Evolutionary conservation across 345 rosid genomes (phyloP).

Genomic region (Brassica incana): DNA sequence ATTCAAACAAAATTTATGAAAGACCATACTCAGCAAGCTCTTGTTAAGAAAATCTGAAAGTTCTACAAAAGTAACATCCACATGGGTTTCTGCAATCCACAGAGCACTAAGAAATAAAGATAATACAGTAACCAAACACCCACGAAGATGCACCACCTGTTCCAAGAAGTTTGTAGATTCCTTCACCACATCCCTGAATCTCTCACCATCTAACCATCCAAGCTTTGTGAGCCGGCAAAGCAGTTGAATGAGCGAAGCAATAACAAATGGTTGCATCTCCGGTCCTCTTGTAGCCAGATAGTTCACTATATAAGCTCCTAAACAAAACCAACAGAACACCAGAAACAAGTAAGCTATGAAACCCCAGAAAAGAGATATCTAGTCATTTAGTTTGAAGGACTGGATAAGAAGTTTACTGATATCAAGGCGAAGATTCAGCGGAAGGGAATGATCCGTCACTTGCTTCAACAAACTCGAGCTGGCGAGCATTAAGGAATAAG

Average conservation of each 20-base stretch:
- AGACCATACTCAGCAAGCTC: conserved; percentile 24
- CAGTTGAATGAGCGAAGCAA: conserved; percentile 82
- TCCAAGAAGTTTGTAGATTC: conserved; percentile 84
- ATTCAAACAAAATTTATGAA: conserved; percentile 25
- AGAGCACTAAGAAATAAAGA: conserved; percentile 24
- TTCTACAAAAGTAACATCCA: conserved; percentile 16
- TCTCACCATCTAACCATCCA: conserved; percentile 99
- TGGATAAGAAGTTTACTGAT: conserved; percentile 55
- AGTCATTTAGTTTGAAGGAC: not conserved
- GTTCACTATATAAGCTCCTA: conserved; percentile 79
- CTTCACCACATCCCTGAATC: conserved; percentile 78
- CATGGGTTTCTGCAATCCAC: conserved; percentile 8
- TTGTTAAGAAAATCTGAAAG: not conserved
- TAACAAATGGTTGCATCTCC: conserved; percentile 77
- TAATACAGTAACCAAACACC: conserved; percentile 17
- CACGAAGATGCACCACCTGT: conserved; percentile 59
- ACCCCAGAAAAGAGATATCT: not conserved
- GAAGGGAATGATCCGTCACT: conserved; percentile 91
- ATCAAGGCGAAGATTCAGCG: conserved; percentile 87
- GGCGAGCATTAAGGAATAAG: conserved; percentile 97
- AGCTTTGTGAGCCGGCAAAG: conserved; percentile 91
- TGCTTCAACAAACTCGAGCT: conserved; percentile 95
- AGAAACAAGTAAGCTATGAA: conserved; percentile 10
- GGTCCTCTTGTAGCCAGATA: conserved; percentile 96
- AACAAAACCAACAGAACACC: conserved; percentile 17